Evolutionary conservation across 2,329 filamentous ascomycete genomes (phyloP).

Genomic region (Davidsoniella australis): DNA sequence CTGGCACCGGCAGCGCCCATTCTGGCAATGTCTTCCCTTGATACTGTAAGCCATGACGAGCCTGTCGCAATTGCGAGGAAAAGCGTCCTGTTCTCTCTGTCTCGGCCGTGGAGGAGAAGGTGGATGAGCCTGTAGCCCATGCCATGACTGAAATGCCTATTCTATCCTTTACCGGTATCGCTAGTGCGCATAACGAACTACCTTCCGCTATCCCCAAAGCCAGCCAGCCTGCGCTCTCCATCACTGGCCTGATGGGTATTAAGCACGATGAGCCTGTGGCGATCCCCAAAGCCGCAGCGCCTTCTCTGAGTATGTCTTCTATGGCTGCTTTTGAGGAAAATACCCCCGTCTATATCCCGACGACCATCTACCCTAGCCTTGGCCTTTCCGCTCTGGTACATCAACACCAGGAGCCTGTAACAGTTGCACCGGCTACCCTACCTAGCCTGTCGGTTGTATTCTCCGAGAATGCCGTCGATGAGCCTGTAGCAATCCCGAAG

Average conservation of each 20-base stretch:
- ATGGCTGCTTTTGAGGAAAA: not conserved
- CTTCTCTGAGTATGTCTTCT: conserved; percentile 18
- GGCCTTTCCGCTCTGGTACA: conserved; percentile 14
- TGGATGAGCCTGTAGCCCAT: conserved; percentile 14
- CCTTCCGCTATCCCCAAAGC: conserved; percentile 20
- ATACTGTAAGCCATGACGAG: not conserved
- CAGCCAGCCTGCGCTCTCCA: conserved; percentile 15
- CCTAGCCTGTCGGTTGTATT: conserved; percentile 1
- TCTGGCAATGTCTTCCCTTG: not conserved
- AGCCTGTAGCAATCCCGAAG: not conserved
- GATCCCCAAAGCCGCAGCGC: conserved; percentile 18
- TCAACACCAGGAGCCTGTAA: conserved; percentile 19
- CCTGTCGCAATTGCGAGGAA: not conserved
- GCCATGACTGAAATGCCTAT: conserved; percentile 17
- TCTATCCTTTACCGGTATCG: conserved; percentile 17
- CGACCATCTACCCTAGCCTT: not conserved
- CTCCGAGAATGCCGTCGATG: not conserved
- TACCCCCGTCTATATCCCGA: not conserved
- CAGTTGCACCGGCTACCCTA: conserved; percentile 10
- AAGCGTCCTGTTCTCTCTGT: not conserved
- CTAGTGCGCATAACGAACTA: conserved; percentile 19
- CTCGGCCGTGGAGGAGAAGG: not conserved
- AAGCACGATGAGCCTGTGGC: conserved; percentile 17
- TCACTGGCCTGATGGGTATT: conserved; percentile 14
- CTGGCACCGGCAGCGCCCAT: conserved; percentile 4